Evolutionary conservation across 1,284 basidiomycete genomes (phyloP), one percentile per base, ranked within the genome.

Genomic region (Puccinia triticina): DNA sequence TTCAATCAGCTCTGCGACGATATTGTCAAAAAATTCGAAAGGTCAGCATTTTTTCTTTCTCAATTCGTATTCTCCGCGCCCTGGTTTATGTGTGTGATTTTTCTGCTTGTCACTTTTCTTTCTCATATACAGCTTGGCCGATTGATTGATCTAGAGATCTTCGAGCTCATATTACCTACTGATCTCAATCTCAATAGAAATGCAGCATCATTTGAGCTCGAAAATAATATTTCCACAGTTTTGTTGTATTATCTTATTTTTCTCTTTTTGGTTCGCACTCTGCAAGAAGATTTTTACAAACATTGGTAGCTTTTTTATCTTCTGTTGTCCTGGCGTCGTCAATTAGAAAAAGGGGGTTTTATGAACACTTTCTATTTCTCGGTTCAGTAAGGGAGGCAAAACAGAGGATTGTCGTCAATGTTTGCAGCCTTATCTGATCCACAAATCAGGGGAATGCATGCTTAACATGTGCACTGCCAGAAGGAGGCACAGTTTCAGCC

Each of bases 21-120:
- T 77, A 86, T 87, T 66, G 81, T 84, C 59, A 86, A 87, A 83
- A 77, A 84, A 34, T 86, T 87, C 85, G 86, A 86, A 72, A 85
- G 85, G 71, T 78, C 10, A 2, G 57, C 61, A 14, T 16, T 23
- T 34, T 66, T 40, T 59, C 37, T 34, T 59, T 57, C n/a, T 37
- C 29, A 34, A 50, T 50, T 2, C 12, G 7, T 34, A 61, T 34
- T 32, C 8, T 50, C 48, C 48, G n/a, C n/a, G n/a, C 59, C 29
- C 32, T 7, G 59, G 59, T 4, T 69, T 37, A 69, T 69, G 43
- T 3, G 29, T 5, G 37, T 69, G 34, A 37, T 26, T 46, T 43
- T 46, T 69, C 1, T 69, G 5, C 37, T 23, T n/a, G 64, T n/a
- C n/a, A 23, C 8, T 32, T 66, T 37, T 66, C 18, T 29, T 64